These are phyloP conservation scores for Tetrapisispora nanseiensis DNA, from an alignment of 805 yeast genomes.

Conservation along the genomic window DNA sequence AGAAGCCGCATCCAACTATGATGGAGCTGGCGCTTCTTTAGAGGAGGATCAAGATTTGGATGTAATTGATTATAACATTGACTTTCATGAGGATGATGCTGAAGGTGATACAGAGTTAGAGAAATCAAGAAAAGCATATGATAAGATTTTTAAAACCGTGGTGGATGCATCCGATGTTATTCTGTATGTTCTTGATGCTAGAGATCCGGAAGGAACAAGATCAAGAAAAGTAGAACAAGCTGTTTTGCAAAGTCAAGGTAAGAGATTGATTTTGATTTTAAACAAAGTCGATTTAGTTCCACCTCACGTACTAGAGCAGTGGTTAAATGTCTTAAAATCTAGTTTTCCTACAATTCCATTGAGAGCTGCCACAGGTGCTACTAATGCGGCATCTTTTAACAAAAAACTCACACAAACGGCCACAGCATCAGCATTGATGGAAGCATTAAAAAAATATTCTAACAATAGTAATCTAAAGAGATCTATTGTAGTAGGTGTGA, in stretches of 20 bases:
- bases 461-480: conserved; percentile 76
- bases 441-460: conserved; percentile 79
- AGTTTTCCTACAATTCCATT: conserved; percentile 90
- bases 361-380: conserved; percentile 67
- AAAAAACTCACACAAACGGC: conserved; percentile 60
- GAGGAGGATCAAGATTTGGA: conserved; percentile 37
- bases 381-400: conserved; percentile 58
- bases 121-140: conserved; percentile 81
- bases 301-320: conserved; percentile 65
- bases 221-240: conserved; percentile 87
- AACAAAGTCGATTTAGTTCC: conserved; percentile 94
- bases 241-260: conserved; percentile 62
- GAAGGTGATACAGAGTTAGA: conserved; percentile 45
- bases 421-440: conserved; percentile 66
- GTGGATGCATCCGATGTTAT: conserved; percentile 88
- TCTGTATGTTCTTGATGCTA: conserved; percentile 88
- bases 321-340: conserved; percentile 71
- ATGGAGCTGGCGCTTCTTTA: conserved; percentile 40
- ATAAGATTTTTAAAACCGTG: conserved; percentile 85
- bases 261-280: conserved; percentile 74
- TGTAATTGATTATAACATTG: conserved; percentile 40
- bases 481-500: conserved; percentile 85
- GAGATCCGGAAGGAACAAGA: conserved; percentile 94
- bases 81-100: conserved; percentile 35
- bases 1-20: conserved; percentile 68